Evolutionary conservation across 108 stramenopile species (phyloP), one percentile per base, ranked within the genome.

Genomic region (Nannochloropsis gaditana): DNA sequence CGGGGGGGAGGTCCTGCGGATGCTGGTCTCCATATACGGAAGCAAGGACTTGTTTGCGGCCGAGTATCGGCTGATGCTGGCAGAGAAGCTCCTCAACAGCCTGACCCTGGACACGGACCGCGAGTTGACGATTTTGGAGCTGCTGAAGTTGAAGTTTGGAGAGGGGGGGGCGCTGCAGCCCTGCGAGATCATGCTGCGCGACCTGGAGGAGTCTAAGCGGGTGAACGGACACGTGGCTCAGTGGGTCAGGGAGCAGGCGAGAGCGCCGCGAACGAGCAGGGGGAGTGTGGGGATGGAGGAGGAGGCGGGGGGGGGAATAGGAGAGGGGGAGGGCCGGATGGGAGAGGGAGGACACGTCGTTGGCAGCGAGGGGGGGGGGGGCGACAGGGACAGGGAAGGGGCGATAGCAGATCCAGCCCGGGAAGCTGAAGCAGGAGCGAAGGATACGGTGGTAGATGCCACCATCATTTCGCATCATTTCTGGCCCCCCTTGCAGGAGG

Each of bases 161-260:
- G 97, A 97, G 86, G 59, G 59, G n/a, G 81, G 88, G 11, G 94
- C 92, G 44, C 92, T 98, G 93, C 90, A 95, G 44, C 93, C 94
- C 83, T 98, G 97, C 86, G 97, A 99, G 88, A 94, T 99, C 82
- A 99, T 99, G 97, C 90, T 99, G 80, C 95, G 96, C 84, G 98
- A 99, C 83, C 93, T 96, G 17, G 96, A 99, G 83, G 97, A 97
- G 45, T 96, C 95, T 79, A 97, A 96, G 89, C 94, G 98, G 11
- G 93, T 95, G 21, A 91, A 94, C 45, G 84, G 92, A 21, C 94
- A 95, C 80, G 95, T 96, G 82, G 91, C 92, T 15, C 93, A 89
- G 43, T 45, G 82, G 42, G 9, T 86, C 21, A 84, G 45, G 17
- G 44, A 87, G 79, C 42, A 73, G 42, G 80, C 59, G 0, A 21